Percentiles rank a stretch among this genome's conserved stretches.
phyloP scores from a whole-genome alignment of 202 grass and related monocot species.

The Bolboschoenoplectus hybrid region DNA sequence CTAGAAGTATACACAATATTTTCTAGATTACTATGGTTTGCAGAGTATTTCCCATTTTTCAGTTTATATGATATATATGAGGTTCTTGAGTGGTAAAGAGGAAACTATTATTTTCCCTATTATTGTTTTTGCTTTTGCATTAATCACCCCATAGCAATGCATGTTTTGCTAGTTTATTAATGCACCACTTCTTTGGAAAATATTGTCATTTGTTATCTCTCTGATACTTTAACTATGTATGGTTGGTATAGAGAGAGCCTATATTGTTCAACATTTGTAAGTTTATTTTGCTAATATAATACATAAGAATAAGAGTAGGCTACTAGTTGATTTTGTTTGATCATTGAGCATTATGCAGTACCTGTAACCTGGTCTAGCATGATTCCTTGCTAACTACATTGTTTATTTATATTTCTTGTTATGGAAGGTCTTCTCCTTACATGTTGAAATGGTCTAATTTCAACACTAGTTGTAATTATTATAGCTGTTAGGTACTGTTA shows the following conservation, averaged over 20 bases:
- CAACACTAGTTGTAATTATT: neutral
- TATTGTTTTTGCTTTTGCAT: neutral
- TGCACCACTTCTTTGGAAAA: neutral
- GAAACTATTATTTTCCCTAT: neutral
- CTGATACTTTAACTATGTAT: neutral
- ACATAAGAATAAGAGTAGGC: neutral
- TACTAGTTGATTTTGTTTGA: neutral
- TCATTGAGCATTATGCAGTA: neutral
- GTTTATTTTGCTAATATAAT: neutral
- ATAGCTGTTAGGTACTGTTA: neutral
- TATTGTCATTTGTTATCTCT: neutral
- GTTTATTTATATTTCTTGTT: neutral
- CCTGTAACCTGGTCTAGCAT: neutral
- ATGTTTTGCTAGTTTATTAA: neutral
- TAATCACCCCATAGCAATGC: neutral
- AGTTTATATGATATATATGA: neutral
- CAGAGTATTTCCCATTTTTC: neutral
- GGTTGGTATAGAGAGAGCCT: neutral
- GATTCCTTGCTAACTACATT: neutral
- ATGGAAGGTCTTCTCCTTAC: neutral
- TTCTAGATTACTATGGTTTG: neutral
- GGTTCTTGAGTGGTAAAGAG: neutral
- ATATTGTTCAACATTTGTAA: neutral
- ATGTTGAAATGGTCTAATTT: neutral
- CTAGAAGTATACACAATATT: neutral